Conservation (phyloP, 2,329 filamentous ascomycete genomes). For the Parascedosporium putredinis region DNA sequence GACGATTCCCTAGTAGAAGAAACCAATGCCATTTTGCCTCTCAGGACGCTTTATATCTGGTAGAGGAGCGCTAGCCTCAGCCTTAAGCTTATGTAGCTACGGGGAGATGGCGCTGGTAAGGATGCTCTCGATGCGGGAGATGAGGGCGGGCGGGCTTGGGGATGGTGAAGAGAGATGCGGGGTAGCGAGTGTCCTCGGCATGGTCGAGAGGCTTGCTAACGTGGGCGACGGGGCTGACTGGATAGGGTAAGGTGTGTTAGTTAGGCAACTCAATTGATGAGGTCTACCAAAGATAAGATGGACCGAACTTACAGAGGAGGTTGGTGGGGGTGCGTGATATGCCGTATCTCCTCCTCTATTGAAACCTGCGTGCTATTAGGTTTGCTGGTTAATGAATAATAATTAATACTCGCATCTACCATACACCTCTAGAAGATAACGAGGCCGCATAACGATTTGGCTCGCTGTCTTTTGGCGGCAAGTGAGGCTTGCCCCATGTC, state of each 20-base stretch:
- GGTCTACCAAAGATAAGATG: no score
- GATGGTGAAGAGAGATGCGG: no score
- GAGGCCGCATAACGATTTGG: not conserved
- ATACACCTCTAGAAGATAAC: not conserved
- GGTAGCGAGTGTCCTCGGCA: no score
- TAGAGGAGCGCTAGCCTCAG: slow-evolving; percentile 13
- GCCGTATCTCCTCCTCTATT: not conserved
- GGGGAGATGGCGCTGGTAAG: no score
- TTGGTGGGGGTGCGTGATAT: not conserved
- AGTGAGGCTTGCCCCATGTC: not conserved
- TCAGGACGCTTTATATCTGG: slow-evolving; percentile 21
- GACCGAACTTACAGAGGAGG: no score
- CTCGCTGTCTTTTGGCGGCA: not conserved
- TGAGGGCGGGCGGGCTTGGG: no score
- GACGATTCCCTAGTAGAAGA: slow-evolving; percentile 38
- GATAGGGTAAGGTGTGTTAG: no score
- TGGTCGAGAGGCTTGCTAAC: no score
- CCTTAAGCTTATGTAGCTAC: no score
- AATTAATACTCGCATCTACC: not conserved
- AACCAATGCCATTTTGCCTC: slow-evolving; percentile 26
- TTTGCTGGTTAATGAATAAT: not conserved
- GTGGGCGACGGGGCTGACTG: no score
- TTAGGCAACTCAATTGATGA: no score
- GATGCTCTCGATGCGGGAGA: no score
- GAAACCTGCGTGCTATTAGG: not conserved